A percentile compares a stretch with the other conserved stretches of the same genome.
These are phyloP conservation scores for Claviceps capensis DNA, from an alignment of 2,329 filamentous ascomycete genomes.

Conservation along the genomic window DNA sequence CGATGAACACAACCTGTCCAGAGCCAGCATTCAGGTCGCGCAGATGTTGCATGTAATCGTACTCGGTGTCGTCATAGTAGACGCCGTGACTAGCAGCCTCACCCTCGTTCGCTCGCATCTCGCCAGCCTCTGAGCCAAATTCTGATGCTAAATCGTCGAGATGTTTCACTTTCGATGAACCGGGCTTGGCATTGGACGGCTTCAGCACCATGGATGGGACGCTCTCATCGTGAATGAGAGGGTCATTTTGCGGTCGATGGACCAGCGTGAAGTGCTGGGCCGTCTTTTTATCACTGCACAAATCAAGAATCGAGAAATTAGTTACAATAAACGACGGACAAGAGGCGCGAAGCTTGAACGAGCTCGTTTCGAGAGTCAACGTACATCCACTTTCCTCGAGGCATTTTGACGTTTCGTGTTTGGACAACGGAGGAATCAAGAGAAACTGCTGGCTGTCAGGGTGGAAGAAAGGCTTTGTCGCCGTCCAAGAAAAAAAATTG, in stretches of 20 bases:
- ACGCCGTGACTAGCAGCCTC: constrained; percentile 90
- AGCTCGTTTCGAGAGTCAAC: constrained; percentile 6
- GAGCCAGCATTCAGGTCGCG: constrained; percentile 62
- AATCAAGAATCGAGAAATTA: background rate
- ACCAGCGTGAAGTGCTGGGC: constrained; percentile 90
- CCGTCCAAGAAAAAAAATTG: constrained; percentile 11
- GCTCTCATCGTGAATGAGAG: constrained; percentile 81
- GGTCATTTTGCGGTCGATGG: constrained; percentile 93
- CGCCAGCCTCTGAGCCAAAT: constrained; percentile 51
- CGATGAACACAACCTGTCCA: constrained; percentile 72
- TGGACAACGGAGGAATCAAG: background rate
- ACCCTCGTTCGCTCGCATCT: constrained; percentile 78
- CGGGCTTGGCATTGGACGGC: constrained; percentile 35
- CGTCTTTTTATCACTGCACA: constrained; percentile 62
- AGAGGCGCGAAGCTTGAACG: background rate
- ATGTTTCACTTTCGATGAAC: constrained; percentile 40
- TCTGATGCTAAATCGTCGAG: constrained; percentile 65
- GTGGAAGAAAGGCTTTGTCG: constrained; percentile 4
- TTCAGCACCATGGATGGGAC: constrained; percentile 87
- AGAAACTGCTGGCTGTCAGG: background rate
- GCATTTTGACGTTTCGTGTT: constrained; percentile 41
- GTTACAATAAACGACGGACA: background rate
- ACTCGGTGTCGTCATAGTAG: constrained; percentile 87
- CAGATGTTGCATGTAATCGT: constrained; percentile 99
- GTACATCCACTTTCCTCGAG: constrained; percentile 57